Evolutionary conservation across 805 yeast genomes (phyloP), one percentile per base, ranked within the genome.

Genomic region (Ogataea neopini): DNA sequence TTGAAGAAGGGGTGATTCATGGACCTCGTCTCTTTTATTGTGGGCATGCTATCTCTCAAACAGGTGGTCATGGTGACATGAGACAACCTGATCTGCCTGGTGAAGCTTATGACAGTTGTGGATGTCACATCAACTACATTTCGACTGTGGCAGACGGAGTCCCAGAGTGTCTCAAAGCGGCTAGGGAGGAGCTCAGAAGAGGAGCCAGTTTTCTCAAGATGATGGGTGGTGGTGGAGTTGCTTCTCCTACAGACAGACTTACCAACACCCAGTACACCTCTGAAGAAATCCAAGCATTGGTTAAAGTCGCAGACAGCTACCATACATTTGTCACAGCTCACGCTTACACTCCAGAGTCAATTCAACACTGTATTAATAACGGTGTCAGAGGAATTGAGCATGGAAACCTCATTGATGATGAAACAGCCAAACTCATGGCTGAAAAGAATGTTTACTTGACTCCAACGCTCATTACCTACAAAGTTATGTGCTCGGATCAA

Each of bases 181-280:
- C 61, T 2, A 57, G 67, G 48, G 67, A 61, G 15, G 51, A 56
- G 25, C 52, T 62, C 32, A 52, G 66, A 46, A 45, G 56, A 23
- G 67, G 66, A 5, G 63, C 64, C 1, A 48, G 52, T 20, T 61
- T 62, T 40, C 50, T 62, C 40, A 62, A 62, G 45, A 59, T 62
- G 34, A 62, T 62, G 64, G 61, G 63, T 14, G 54, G 64, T 40
- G 67, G 67, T 22, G 65, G 66, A 29, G 66, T 62, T 34, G 64
- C 63, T 9, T 62, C 66, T 6, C 66, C 66, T 26, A 52, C 61
- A 11, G 65, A 61, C 45, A 50, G 54, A 34, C 49, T 60, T n/a
- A 48, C 54, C 13, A 57, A 61, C 41, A 41, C 57, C 15, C 65
- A 61, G 44, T 63, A 52, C 46, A 54, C 60, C 10, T 58, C 54